phyloP scores from a whole-genome alignment of 139 green algal species.

The Chlorella sorokiniana region DNA sequence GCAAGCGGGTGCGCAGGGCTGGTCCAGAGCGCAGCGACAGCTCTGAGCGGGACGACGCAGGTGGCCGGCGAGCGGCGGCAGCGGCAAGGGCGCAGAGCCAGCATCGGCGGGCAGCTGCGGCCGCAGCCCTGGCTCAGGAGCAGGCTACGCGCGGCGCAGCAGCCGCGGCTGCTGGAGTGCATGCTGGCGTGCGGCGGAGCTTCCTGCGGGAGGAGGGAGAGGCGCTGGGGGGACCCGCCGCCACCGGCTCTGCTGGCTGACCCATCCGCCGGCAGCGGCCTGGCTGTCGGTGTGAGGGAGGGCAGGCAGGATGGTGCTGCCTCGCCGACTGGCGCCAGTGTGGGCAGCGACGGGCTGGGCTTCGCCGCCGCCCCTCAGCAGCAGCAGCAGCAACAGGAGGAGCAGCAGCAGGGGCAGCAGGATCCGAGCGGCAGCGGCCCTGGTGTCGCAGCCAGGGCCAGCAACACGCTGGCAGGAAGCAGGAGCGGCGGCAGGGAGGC shows the following conservation, averaged over 20 bases:
- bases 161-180: not conserved
- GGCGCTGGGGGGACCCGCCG: not conserved
- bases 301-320: no score
- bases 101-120: not conserved
- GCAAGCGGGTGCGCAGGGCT: not conserved
- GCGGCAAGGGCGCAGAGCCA: not conserved
- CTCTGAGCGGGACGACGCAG: not conserved
- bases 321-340: no score
- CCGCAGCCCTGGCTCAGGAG: not conserved
- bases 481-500: not conserved
- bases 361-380: no score
- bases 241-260: not conserved
- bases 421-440: not conserved
- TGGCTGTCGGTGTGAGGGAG: no score
- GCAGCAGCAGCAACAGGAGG: not conserved
- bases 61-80: not conserved
- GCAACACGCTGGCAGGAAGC: no score
- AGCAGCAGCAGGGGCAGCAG: slow-evolving; percentile 1
- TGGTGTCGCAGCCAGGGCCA: not conserved
- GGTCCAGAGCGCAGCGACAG: not conserved
- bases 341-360: no score
- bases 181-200: slow-evolving; percentile 5
- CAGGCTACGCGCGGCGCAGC: not conserved
- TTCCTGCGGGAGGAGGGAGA: not conserved
- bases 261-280: not conserved